Conservation (phyloP, 768 basidiomycete species). For the Lentinula raphanica region DNA sequence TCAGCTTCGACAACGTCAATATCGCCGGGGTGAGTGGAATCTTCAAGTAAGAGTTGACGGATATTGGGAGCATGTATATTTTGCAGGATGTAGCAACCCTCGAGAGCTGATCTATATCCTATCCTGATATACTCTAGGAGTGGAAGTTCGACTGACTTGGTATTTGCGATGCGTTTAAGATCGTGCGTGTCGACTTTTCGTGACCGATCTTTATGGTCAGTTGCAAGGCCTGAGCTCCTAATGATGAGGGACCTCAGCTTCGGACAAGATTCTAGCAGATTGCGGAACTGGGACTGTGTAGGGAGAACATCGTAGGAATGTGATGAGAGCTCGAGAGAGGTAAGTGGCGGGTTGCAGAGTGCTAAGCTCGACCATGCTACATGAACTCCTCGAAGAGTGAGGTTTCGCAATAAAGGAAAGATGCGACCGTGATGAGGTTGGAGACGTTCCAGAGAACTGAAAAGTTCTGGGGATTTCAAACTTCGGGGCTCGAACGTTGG, state of each 20-base stretch:
- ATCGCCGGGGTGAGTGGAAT: conserved; percentile 37
- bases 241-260: conserved; percentile 39
- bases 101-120: conserved; percentile 37
- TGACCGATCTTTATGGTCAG: not conserved
- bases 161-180: conserved; percentile 14
- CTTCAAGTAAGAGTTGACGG: conserved; percentile 35
- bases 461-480: conserved; percentile 31
- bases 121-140: conserved; percentile 33
- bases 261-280: conserved; percentile 36
- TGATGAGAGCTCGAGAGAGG: conserved; percentile 44
- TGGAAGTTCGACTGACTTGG: conserved; percentile 30
- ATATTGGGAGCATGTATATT: conserved; percentile 36
- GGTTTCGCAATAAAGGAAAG: conserved; percentile 41
- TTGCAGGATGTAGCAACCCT: conserved; percentile 34
- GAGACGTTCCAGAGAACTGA: conserved; percentile 21
- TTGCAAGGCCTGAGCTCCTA: conserved; percentile 37
- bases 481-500: conserved; percentile 37
- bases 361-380: conserved; percentile 45
- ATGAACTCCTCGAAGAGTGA: conserved; percentile 54
- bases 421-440: conserved; percentile 16
- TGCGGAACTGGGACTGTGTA: conserved; percentile 35
- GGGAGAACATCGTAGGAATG: conserved; percentile 54
- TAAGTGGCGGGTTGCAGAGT: conserved; percentile 20
- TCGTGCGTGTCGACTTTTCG: not conserved
- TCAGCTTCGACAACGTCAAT: conserved; percentile 36